Evolutionary conservation across 1,139 yeast genomes (phyloP).

Genomic region (Debaryomyces fabryi): DNA sequence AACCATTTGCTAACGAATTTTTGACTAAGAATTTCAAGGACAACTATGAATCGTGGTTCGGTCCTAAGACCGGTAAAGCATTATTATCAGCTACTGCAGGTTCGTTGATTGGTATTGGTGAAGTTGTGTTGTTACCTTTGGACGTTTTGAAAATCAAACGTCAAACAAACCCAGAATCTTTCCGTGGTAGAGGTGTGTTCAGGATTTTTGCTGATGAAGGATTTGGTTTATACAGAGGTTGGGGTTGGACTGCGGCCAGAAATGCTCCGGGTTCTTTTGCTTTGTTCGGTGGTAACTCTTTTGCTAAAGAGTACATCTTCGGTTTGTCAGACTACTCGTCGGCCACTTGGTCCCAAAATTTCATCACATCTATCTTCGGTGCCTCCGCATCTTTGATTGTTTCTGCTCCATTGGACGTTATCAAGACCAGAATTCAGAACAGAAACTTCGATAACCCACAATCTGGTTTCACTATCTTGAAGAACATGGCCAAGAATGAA

Average conservation of each 20-base stretch:
- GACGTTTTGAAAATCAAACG: conserved; percentile 97
- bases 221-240: conserved; percentile 89
- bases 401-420: conserved; percentile 96
- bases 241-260: conserved; percentile 99
- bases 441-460: conserved; percentile 94
- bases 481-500: conserved; percentile 90
- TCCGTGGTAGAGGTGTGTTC: conserved; percentile 94
- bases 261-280: conserved; percentile 99
- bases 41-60: conserved; percentile 74
- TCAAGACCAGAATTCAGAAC: conserved; percentile 98
- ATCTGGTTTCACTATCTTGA: conserved; percentile 87
- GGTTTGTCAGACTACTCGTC: conserved; percentile 82
- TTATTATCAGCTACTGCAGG: conserved; percentile 97
- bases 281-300: conserved; percentile 96
- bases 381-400: conserved; percentile 97
- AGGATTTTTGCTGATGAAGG: conserved; percentile 90
- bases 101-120: conserved; percentile 95
- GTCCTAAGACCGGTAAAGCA: conserved; percentile 96
- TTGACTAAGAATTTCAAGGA: conserved; percentile 73
- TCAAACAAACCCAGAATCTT: conserved; percentile 98
- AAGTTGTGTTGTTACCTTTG: conserved; percentile 89
- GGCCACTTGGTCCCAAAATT: conserved; percentile 96
- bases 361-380: conserved; percentile 94
- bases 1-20: conserved; percentile 96
- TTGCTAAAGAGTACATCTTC: conserved; percentile 93